phyloP scores from a whole-genome alignment of 148 eudicot species.

The Pouteria glomerata region DNA sequence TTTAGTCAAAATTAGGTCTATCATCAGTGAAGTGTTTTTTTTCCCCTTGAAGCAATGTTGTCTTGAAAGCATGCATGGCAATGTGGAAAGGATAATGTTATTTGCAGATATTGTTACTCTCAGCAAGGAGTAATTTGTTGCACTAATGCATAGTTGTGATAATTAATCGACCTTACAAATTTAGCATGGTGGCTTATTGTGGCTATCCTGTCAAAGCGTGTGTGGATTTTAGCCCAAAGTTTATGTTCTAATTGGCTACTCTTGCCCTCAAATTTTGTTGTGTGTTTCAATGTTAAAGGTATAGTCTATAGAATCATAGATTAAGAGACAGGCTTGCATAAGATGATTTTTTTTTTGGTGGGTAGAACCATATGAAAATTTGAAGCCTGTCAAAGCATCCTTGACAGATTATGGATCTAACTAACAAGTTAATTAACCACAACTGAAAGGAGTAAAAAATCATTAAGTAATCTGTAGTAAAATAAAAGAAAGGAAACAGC shows the following conservation, averaged over 20 bases:
- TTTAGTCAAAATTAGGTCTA: not conserved
- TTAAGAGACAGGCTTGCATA: too few species aligned
- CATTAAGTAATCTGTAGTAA: too few species aligned
- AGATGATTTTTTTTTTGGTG: too few species aligned
- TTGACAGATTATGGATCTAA: too few species aligned
- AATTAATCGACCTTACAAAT: not conserved
- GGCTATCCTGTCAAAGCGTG: not conserved
- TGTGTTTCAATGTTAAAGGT: not conserved
- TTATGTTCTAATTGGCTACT: not conserved
- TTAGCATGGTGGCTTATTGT: not conserved
- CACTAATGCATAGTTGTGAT: not conserved
- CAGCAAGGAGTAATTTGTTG: not conserved
- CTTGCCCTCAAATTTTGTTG: not conserved
- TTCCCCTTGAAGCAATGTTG: constrained; percentile 1
- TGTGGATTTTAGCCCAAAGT: too few species aligned
- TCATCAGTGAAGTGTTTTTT: not conserved
- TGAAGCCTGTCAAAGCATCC: too few species aligned
- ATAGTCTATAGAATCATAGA: not conserved
- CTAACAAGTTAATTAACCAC: too few species aligned
- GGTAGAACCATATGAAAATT: too few species aligned
- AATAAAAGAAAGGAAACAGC: too few species aligned
- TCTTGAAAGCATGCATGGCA: not conserved
- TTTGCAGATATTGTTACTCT: constrained; percentile 2
- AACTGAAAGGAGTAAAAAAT: too few species aligned
- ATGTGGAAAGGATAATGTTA: not conserved